These are phyloP conservation scores for Boletus edulis DNA, from an alignment of 768 basidiomycete species.

Conservation along the genomic window DNA sequence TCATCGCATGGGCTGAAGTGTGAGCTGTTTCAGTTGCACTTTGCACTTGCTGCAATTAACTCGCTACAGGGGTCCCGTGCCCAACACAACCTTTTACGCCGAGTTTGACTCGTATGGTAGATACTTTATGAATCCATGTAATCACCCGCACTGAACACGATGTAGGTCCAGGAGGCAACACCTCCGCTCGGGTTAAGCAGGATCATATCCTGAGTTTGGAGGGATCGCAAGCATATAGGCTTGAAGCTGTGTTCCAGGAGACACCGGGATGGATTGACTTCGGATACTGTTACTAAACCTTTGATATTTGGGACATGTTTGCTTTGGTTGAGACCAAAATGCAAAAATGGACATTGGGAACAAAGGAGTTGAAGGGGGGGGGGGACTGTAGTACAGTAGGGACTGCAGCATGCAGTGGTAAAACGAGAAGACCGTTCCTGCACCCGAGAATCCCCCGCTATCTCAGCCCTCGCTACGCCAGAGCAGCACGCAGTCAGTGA, in stretches of 20 bases:
- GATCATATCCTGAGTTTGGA: conserved; percentile 44
- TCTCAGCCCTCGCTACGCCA: no score
- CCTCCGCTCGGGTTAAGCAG: conserved; percentile 38
- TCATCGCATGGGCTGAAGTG: conserved; percentile 41
- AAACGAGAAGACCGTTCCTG: no score
- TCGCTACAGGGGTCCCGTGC: conserved; percentile 45
- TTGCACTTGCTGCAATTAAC: neutral
- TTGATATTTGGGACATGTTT: no score
- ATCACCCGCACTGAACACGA: neutral
- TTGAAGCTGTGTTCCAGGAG: conserved; percentile 50
- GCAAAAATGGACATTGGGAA: no score
- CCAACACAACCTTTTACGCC: conserved; percentile 56
- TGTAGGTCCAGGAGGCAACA: conserved; percentile 55
- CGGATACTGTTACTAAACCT: conserved; percentile 31
- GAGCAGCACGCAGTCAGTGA: no score
- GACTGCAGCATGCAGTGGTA: no score
- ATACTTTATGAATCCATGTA: neutral
- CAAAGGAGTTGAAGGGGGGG: no score
- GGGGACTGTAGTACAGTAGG: no score
- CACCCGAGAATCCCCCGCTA: no score
- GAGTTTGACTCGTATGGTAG: conserved; percentile 55
- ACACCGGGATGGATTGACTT: conserved; percentile 57
- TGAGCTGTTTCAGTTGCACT: neutral
- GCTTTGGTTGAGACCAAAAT: no score
- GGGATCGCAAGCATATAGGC: conserved; percentile 32